A percentile compares a stretch with the other conserved stretches of the same genome.
These are phyloP conservation scores for Scheffersomyces cryptocercus DNA, from an alignment of 1,139 yeast genomes.

Conservation along the genomic window DNA sequence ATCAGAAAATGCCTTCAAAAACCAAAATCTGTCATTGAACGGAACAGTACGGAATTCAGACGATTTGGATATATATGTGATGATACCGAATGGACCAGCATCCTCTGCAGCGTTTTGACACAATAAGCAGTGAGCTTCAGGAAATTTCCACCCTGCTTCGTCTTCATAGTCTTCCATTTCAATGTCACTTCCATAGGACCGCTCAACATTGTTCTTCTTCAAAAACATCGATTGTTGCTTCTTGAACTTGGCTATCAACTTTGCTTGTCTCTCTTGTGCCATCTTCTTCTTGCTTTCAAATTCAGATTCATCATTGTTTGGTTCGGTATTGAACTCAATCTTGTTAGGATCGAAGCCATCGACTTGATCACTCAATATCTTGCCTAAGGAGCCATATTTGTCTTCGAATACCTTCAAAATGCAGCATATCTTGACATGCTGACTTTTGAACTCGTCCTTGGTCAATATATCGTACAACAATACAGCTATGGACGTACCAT, in stretches of 20 bases:
- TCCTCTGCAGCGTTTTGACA: constrained; percentile 81
- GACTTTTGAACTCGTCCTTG: constrained; percentile 38
- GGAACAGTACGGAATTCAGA: constrained; percentile 68
- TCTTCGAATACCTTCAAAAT: constrained; percentile 44
- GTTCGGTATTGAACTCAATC: constrained; percentile 16
- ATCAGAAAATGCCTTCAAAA: constrained; percentile 62
- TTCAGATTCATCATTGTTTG: constrained; percentile 37
- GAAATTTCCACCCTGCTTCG: constrained; percentile 62
- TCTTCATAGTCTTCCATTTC: constrained; percentile 38
- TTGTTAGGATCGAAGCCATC: constrained; percentile 20
- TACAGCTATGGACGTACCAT: constrained; percentile 46
- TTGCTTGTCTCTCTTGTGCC: constrained; percentile 73
- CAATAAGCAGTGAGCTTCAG: constrained; percentile 79
- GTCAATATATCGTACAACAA: constrained; percentile 45
- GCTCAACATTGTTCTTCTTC: constrained; percentile 42
- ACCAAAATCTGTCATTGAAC: constrained; percentile 64
- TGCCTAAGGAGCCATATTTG: constrained; percentile 24
- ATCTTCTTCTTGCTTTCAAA: constrained; percentile 61
- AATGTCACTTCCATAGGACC: constrained; percentile 30
- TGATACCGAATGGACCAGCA: constrained; percentile 75
- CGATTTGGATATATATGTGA: constrained; percentile 58
- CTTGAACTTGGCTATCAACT: constrained; percentile 74
- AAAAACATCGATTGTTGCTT: constrained; percentile 76
- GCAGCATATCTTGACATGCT: constrained; percentile 55
- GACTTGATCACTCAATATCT: constrained; percentile 20